A percentile compares a stretch with the other conserved stretches of the same genome.
These are phyloP conservation scores for Fusarium citri DNA, from an alignment of 2,329 filamentous ascomycete species.

Conservation along the genomic window DNA sequence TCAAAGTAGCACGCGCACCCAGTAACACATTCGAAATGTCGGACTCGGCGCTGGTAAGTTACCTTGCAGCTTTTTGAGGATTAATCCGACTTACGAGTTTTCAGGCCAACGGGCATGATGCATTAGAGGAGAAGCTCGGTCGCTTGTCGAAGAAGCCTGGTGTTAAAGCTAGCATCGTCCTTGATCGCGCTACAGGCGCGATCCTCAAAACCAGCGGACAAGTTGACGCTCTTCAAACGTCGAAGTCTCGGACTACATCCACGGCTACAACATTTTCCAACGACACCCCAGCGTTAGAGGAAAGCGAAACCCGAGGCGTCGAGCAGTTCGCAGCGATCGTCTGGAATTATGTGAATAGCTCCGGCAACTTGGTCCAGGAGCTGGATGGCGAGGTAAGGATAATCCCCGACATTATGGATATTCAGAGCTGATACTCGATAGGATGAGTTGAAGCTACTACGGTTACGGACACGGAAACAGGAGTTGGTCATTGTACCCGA, in stretches of 20 bases:
- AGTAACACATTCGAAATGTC: slow-evolving; percentile 36
- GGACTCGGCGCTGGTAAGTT: slow-evolving; percentile 42
- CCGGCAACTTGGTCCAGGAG: slow-evolving; percentile 76
- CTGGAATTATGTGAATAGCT: slow-evolving; percentile 78
- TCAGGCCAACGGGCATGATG: slow-evolving; percentile 65
- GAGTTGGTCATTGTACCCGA: slow-evolving; percentile 88
- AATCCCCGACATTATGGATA: slow-evolving; percentile 4
- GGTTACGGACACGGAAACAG: slow-evolving; percentile 84
- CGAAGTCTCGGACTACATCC: slow-evolving; percentile 52
- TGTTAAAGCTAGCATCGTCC: slow-evolving; percentile 80
- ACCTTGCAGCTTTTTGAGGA: background rate
- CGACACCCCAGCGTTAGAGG: slow-evolving; percentile 57
- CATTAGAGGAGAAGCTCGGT: slow-evolving; percentile 72
- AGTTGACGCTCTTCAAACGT: slow-evolving; percentile 65
- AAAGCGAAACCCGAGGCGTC: slow-evolving; percentile 67
- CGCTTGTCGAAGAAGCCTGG: slow-evolving; percentile 81
- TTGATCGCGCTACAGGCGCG: slow-evolving; percentile 77
- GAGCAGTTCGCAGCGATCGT: slow-evolving; percentile 82
- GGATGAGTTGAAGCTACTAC: slow-evolving; percentile 81
- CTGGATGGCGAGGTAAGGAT: slow-evolving; percentile 74
- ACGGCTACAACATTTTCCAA: slow-evolving; percentile 59
- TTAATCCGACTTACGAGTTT: slow-evolving; percentile 12
- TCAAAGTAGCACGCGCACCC: slow-evolving; percentile 15
- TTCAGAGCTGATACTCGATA: slow-evolving; percentile 50
- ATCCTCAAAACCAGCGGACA: slow-evolving; percentile 82